Evolutionary conservation across 2,329 filamentous ascomycete species (phyloP), one percentile per base, ranked within the genome.

Genomic region (Cytospora piceae): DNA sequence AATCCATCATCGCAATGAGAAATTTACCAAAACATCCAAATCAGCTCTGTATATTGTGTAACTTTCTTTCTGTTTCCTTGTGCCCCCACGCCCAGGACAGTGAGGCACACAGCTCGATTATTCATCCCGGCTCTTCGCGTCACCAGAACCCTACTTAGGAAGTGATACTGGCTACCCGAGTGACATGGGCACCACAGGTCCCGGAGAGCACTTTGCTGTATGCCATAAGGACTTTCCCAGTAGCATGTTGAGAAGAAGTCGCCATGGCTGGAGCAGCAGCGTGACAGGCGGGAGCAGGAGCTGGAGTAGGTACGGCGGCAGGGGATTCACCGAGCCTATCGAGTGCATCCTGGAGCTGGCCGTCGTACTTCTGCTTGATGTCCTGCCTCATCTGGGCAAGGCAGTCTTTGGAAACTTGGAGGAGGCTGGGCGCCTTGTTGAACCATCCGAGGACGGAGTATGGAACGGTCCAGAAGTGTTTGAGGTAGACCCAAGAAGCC

Each of bases 401-500:
- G 20, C 58, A 58, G 29, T 49, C 54, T 11, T 29, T 14, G 3
- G 60, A 52, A 31, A 71, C 37, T 8, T 58, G 62, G 20, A 71
- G 59, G n/a, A 61, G 46, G 3, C 60, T 31, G 3, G 52, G 27
- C 6, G 61, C 56, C 63, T 69, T 71, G 55, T 65, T 57, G 67
- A 71, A 73, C 24, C n/a, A 9, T 8, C 52, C 49, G 9, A 73
- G 63, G 11, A 70, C 68, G 6, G 58, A 55, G 22, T 65, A 27
- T 15, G 71, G 71, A 9, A 73, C 71, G 1, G 64, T 42, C 20
- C 42, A 71, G 55, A 69, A 66, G 61, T 39, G 57, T 17, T 42
- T 59, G 51, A 69, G 56, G 29, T 71, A 65, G 4, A 72, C 63
- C 71, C 71, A 73, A 20, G 68, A 71, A 6, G 69, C 61, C 39